These are phyloP conservation scores for Gossypium anomalum DNA, from an alignment of 345 rosid species.

Conservation along the genomic window DNA sequence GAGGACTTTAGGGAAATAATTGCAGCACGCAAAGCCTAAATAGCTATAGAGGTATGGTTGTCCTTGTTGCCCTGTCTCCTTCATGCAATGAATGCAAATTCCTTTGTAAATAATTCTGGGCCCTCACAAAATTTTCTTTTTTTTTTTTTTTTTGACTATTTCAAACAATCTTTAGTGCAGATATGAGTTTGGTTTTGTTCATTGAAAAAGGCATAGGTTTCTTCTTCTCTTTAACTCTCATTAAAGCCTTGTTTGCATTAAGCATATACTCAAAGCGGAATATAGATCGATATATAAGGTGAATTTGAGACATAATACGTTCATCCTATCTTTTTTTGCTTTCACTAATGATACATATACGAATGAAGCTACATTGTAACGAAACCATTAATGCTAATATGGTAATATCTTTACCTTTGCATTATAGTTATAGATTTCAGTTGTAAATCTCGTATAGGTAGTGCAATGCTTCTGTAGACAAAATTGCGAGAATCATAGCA, in stretches of 20 bases:
- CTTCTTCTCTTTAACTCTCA: background rate
- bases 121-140: background rate
- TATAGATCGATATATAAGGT: no score
- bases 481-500: no score
- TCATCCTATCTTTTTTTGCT: no score
- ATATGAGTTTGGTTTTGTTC: background rate
- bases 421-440: no score
- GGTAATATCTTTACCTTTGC: no score
- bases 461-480: no score
- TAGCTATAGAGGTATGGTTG: background rate
- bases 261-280: background rate
- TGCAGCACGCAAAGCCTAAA: constrained; percentile 8
- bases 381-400: background rate
- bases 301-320: no score
- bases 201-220: background rate
- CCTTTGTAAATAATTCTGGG: constrained; percentile 2
- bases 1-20: background rate
- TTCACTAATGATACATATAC: no score
- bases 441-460: no score
- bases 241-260: background rate
- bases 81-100: background rate
- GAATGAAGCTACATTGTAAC: background rate
- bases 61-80: background rate
- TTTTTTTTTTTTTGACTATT: background rate
- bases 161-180: background rate